Conservation (phyloP, 805 yeast species). For the Groenewaldozyma salmanticensis region DNA sequence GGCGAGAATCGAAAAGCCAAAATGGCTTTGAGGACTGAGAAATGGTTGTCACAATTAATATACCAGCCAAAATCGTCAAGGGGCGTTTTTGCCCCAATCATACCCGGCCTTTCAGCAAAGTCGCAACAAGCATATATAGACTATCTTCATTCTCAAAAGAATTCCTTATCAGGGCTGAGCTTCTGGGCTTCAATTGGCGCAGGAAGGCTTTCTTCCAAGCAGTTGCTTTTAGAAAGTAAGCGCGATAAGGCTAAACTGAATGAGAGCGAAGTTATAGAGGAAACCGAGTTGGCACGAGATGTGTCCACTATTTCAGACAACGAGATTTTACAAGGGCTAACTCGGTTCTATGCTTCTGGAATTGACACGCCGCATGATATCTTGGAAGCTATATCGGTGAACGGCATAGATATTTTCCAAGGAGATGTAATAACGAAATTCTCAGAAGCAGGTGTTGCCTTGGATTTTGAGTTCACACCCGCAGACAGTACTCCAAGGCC, state of each 20-base stretch:
- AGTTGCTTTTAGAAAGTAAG: constrained; percentile 3
- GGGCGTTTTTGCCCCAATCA: constrained; percentile 3
- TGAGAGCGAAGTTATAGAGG: constrained; percentile 4
- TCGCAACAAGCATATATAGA: constrained; percentile 7
- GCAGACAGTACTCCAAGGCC: constrained; percentile 5
- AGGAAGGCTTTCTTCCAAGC: constrained; percentile 10
- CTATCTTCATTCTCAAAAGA: constrained; percentile 6
- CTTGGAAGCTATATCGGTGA: constrained; percentile 18
- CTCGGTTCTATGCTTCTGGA: constrained; percentile 16
- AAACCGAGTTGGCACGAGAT: constrained; percentile 1
- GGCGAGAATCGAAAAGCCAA: constrained; percentile 30
- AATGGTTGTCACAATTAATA: constrained; percentile 26
- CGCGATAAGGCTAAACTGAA: constrained; percentile 5
- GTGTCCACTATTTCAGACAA: not conserved
- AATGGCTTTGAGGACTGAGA: constrained; percentile 26
- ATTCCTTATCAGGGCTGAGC: constrained; percentile 7
- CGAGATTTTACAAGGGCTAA: constrained; percentile 8
- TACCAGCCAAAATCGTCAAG: too few relatives aligned
- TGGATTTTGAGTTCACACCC: constrained; percentile 23
- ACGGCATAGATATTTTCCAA: constrained; percentile 29
- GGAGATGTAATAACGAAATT: constrained; percentile 23
- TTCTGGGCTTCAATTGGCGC: constrained; percentile 5
- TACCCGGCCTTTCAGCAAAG: constrained; percentile 8
- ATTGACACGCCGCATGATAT: constrained; percentile 27
- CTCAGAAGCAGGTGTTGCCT: constrained; percentile 32